A percentile compares a stretch with the other conserved stretches of the same genome.
These are phyloP conservation scores for Sporodiniella umbellata DNA, from an alignment of 371 early-diverging fungal genomes.

Conservation along the genomic window DNA sequence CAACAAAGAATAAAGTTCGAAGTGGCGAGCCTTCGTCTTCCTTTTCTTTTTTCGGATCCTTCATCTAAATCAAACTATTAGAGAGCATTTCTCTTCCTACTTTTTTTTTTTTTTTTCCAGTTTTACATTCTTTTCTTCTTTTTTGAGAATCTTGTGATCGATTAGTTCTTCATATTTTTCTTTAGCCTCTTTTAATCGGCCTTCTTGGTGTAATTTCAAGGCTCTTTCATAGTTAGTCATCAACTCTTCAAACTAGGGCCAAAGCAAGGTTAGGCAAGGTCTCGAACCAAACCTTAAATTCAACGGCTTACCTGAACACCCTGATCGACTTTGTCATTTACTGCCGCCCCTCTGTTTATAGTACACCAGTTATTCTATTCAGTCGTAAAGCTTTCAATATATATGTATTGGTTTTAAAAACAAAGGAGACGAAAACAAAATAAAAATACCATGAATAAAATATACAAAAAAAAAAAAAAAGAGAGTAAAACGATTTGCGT, in stretches of 20 bases:
- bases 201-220: constrained; percentile 47
- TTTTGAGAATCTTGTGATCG: constrained; percentile 40
- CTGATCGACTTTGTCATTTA: constrained; percentile 20
- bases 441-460: neutral
- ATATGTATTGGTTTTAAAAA: neutral
- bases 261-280: neutral
- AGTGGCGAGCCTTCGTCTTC: constrained; percentile 16
- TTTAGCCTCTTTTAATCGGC: constrained; percentile 37
- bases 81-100: no score
- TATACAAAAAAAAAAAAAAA: no score
- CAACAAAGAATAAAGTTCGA: constrained; percentile 46
- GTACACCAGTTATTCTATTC: constrained; percentile 31
- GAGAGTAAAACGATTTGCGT: no score
- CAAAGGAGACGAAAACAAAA: no score
- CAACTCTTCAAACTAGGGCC: constrained; percentile 46
- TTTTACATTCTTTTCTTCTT: constrained; percentile 25
- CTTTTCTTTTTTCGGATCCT: constrained; percentile 1
- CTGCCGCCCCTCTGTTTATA: constrained; percentile 25
- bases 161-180: constrained; percentile 42
- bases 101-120: constrained; percentile 16
- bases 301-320: constrained; percentile 29
- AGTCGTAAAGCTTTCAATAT: no score
- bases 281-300: neutral
- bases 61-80: no score
- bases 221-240: constrained; percentile 48